Evolutionary conservation across 2,329 filamentous ascomycete genomes (phyloP).

Genomic region (Pseudogymnoascus sp.): DNA sequence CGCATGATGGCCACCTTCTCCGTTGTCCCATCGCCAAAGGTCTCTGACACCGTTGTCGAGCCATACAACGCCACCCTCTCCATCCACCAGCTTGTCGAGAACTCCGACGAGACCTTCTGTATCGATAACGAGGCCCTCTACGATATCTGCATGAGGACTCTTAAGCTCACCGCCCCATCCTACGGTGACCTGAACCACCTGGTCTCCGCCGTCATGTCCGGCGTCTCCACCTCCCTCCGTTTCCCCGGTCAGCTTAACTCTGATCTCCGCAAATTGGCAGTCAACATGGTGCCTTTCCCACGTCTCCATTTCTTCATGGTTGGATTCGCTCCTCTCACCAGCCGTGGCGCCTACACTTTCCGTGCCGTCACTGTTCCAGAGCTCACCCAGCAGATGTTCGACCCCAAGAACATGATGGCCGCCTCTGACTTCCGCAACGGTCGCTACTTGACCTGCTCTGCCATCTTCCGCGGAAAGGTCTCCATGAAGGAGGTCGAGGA

Average conservation of each 20-base stretch:
- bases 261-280: constrained; percentile 96
- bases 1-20: constrained; percentile 99
- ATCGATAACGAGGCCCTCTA: constrained; percentile 99
- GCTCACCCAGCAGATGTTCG: constrained; percentile 99
- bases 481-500: constrained; percentile 99
- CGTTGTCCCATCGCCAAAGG: constrained; percentile 96
- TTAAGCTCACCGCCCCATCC: constrained; percentile 97
- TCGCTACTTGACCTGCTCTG: constrained; percentile 98
- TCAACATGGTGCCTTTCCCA: constrained; percentile 99
- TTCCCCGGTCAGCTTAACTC: constrained; percentile 99
- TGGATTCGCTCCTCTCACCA: constrained; percentile 96
- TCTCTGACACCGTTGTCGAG: constrained; percentile 98
- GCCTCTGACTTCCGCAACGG: constrained; percentile 99
- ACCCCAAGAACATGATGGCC: constrained; percentile 99
- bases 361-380: constrained; percentile 95
- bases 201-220: constrained; percentile 98
- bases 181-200: constrained; percentile 99
- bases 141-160: constrained; percentile 99
- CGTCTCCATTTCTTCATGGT: constrained; percentile 99
- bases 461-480: constrained; percentile 99
- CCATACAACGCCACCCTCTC: constrained; percentile 99
- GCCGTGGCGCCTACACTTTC: constrained; percentile 87
- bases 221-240: constrained; percentile 95
- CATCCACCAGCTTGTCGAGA: constrained; percentile 98
- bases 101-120: constrained; percentile 99